Base-by-base conservation (phyloP, 2,329 filamentous ascomycete species). In the Cadophora sp. region DNA sequence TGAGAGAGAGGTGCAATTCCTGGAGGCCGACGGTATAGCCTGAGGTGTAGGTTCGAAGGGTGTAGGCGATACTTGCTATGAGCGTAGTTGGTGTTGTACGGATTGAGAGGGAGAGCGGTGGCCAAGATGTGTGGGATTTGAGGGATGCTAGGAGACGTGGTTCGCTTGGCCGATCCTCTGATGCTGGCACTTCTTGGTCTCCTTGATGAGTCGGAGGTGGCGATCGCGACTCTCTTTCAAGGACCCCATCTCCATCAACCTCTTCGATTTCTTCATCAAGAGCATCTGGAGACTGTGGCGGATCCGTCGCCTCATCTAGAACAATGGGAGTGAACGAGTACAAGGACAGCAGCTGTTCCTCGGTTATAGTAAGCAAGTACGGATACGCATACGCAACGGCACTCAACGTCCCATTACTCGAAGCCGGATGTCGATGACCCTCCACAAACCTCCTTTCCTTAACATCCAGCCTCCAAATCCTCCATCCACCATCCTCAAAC, bases 1-100 rank as follows among this genome's bases (percentile, higher is more conserved):
- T 63, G 19, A 70, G 70, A 2, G 75, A 75, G 29, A 97, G 85
- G 67, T 91, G 89, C 53, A 97, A 82, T 78, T 97, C 95, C 78
- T 98, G 95, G n/a, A 98, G 87, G 1, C 94, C 94, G 19, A 97
- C 86, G 8, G 92, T 94, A 92, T 94, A 97, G 31, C 94, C 94
- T 53, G 89, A 89, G 3, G 90, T 84, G 73, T 89, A 88, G 1
- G 92, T 91, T 19, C 91, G 89, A 72, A 97, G 89, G 0, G 92
- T 92, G 78, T 97, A 97, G 0, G 93, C 94, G 68, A 97, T 92
- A 0, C 92, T 94, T 1, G 93, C 91, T n/a, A 93, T 86, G 22
- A 93, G 87, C 12, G 86, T 87, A 3, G 83, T 81, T 0, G 86
- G 78, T 16, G 88, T 88, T 29, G 84, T 86, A n/a, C 94, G 88